A percentile compares a stretch with the other conserved stretches of the same genome.
Evolutionary conservation across 306 rosid species (phyloP).

Genomic region (Nissolia schottii): DNA sequence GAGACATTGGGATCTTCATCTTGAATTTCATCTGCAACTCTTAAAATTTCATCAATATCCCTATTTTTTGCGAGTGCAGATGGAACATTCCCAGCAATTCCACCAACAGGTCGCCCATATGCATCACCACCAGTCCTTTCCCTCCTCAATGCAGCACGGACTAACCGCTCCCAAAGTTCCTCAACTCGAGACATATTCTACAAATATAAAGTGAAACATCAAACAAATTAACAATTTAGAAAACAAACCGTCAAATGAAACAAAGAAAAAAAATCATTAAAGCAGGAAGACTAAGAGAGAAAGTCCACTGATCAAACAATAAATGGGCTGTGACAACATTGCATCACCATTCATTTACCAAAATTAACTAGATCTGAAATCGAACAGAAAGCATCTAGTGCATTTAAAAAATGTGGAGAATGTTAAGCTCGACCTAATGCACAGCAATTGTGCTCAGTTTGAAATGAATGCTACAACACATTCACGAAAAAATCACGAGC

Average conservation of each 20-base stretch:
- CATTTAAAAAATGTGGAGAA: not conserved
- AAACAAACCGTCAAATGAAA: not conserved
- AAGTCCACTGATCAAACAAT: not conserved
- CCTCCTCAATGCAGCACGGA: constrained; percentile 75
- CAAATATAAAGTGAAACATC: not conserved
- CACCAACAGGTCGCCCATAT: constrained; percentile 56
- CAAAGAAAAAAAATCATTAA: not conserved
- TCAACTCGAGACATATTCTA: constrained; percentile 75
- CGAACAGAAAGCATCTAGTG: not conserved
- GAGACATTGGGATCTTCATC: constrained; percentile 77
- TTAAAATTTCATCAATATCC: constrained; percentile 90
- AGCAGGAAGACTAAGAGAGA: not conserved
- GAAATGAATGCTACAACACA: not conserved
- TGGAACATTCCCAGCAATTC: constrained; percentile 87
- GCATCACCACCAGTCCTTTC: constrained; percentile 73
- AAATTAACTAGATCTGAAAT: not conserved
- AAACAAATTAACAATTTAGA: not conserved
- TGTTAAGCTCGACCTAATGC: not conserved
- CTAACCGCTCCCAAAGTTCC: constrained; percentile 86
- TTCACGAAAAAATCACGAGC: not conserved
- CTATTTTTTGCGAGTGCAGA: constrained; percentile 89
- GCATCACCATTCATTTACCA: not conserved
- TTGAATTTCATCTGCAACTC: constrained; percentile 97
- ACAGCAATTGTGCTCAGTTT: not conserved
- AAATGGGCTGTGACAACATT: not conserved